These are phyloP conservation scores for Canavalia gladiata DNA, from an alignment of 306 rosid species.

Conservation along the genomic window DNA sequence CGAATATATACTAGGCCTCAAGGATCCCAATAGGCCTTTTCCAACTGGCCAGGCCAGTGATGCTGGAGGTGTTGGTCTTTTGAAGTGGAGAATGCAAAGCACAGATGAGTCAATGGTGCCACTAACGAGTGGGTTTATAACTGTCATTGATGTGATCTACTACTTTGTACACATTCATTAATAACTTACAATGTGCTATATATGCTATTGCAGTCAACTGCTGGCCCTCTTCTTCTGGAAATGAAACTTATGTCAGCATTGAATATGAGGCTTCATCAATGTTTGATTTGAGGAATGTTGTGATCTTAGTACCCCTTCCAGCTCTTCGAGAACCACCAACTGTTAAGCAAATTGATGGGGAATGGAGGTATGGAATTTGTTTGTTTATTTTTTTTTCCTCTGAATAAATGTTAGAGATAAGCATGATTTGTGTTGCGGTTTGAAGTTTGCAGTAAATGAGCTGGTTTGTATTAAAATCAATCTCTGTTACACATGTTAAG, in stretches of 20 bases:
- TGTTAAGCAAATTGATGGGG: conserved; percentile 86
- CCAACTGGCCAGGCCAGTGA: conserved; percentile 92
- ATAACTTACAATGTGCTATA: conserved; percentile 31
- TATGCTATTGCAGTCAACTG: conserved; percentile 84
- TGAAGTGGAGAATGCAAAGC: conserved; percentile 97
- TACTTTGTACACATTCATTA: conserved; percentile 26
- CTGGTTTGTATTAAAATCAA: not conserved
- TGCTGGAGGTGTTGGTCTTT: conserved; percentile 81
- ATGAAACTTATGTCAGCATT: conserved; percentile 94
- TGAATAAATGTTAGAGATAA: not conserved
- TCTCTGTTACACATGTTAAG: conserved; percentile 9
- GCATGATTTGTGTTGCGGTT: conserved; percentile 1
- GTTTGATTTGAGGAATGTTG: conserved; percentile 82
- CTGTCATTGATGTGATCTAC: conserved; percentile 3
- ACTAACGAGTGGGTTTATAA: conserved; percentile 67
- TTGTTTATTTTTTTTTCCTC: not conserved
- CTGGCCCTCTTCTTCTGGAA: conserved; percentile 98
- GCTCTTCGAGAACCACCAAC: conserved; percentile 94
- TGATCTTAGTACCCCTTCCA: conserved; percentile 92
- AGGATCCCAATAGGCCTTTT: conserved; percentile 88
- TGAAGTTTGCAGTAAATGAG: conserved; percentile 17
- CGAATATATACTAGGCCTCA: conserved; percentile 73
- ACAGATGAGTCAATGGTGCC: conserved; percentile 88
- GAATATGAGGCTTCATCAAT: conserved; percentile 93
- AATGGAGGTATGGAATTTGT: conserved; percentile 73